Evolutionary conservation across 73 alveolate genomes (phyloP), one percentile per base, ranked within the genome.

Genomic region (Symbiodinium pilosum): DNA sequence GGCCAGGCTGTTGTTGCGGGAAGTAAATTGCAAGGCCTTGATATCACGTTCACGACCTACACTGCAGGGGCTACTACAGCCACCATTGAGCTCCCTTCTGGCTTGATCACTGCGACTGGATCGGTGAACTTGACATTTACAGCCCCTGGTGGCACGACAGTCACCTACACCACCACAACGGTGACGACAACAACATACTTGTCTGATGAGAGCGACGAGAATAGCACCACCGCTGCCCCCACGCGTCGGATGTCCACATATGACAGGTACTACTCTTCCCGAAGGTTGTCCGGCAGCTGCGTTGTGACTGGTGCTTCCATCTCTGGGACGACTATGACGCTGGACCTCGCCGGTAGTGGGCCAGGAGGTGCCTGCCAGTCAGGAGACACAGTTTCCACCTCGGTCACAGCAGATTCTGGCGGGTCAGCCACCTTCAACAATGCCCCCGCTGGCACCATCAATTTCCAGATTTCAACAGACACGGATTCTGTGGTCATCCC

Each of bases 401-500:
- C 38, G 12, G 6, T 64, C 38, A 64, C 81, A 64, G 38, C 32
- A n/a, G 81, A 64, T 14, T 3, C 21, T 64, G 81, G 81, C 2
- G 30, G 30, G 38, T n/a, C 30, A 28, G 81, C 81, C 18, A 2
- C 81, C 30, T 64, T 64, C 81, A 64, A 64, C 81, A 64, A 64
- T 64, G 81, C 81, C 41, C 81, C 81, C 34, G 81, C 81, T 64
- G 81, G 81, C 39, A 24, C 81, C 38, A 64, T 64, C 81, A 64
- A 38, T 38, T 64, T 64, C 30, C 0, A 34, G 38, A 38, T 64
- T 32, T 20, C 81, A 64, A 2, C 81, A 4, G 30, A 64, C 81
- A n/a, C 34, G 9, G 81, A 64, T 38, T 14, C 30, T 14, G 38
- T 64, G 32, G 34, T n/a, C 20, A 38, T 64, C 18, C 81, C 81